Base-by-base conservation (phyloP, 2,329 filamentous ascomycete genomes). In the Aspergillus ibericus region DNA sequence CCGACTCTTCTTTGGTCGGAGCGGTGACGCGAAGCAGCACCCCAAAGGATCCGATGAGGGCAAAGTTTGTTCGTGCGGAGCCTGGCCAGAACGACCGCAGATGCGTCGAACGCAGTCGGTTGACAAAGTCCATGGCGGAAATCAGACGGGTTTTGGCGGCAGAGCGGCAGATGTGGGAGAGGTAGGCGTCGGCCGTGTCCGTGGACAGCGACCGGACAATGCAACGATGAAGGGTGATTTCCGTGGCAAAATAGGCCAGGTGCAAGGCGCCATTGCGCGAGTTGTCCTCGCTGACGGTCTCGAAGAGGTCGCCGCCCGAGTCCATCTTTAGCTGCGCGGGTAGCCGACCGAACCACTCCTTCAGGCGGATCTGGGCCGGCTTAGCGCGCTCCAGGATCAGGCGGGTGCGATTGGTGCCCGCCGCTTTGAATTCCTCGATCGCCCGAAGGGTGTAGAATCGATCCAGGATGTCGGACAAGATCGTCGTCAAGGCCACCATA, bases 81-180 rank as follows among this genome's bases (percentile, higher is more conserved):
- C 77, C 77, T 25, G 78, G 78, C 93, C 93, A 98, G 77, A 97
- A 97, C 0, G 91, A 85, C n/a, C 89, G 87, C 29, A 97, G 83
- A 68, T 98, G 93, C 35, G 88, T 86, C 0, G 92, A 91, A 46
- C 90, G 92, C 32, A 98, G 84, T 0, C 93, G 88, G 76, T 97
- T 97, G 68, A 96, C 92, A 75, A 97, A 96, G 73, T 98, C 93
- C 90, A 98, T 96, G 63, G 93, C 92, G 20, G 91, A 96, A 70
- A 97, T 96, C 34, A 98, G 83, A 5, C 93, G 89, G 0, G 93
- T 96, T 75, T 97, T 97, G 54, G 93, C 93, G 4, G 93, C 93
- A 58, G 89, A 93, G 54, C 93, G 92, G 76, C 93, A 96, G 66
- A 97, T 96, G 75, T 96, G 91, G 56, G 92, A 85, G 51, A 96